Evolutionary conservation across 2,329 filamentous ascomycete species (phyloP).

Genomic region (Aspergillus piperis): DNA sequence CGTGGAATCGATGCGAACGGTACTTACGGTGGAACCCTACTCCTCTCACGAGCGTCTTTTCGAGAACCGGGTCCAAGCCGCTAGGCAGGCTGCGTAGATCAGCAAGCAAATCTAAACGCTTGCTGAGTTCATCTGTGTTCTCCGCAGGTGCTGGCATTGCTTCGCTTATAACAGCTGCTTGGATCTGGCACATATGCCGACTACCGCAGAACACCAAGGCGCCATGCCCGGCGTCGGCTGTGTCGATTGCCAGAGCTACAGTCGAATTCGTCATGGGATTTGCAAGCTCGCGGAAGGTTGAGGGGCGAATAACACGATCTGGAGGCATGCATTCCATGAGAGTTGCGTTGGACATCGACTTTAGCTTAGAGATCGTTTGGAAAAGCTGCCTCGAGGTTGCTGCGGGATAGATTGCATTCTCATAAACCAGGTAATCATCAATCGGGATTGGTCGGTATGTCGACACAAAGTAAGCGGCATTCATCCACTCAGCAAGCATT

Average conservation of each 20-base stretch:
- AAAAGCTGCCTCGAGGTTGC: slow-evolving; percentile 60
- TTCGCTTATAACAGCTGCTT: slow-evolving; percentile 68
- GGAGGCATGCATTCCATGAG: slow-evolving; percentile 38
- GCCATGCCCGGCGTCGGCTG: slow-evolving; percentile 67
- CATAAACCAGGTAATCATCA: slow-evolving; percentile 72
- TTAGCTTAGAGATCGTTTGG: slow-evolving; percentile 58
- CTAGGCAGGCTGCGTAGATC: slow-evolving; percentile 66
- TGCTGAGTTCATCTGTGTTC: slow-evolving; percentile 54
- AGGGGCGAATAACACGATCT: slow-evolving; percentile 54
- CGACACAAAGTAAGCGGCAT: slow-evolving; percentile 71
- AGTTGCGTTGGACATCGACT: slow-evolving; percentile 28
- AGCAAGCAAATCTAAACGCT: slow-evolving; percentile 64
- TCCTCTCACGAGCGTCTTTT: slow-evolving; percentile 64
- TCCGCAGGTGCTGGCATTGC: slow-evolving; percentile 59
- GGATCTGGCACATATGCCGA: slow-evolving; percentile 65
- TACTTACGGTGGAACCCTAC: slow-evolving; percentile 72
- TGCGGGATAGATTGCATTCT: slow-evolving; percentile 66
- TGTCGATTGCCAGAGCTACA: slow-evolving; percentile 69
- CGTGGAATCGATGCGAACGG: background rate
- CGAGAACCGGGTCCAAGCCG: slow-evolving; percentile 66
- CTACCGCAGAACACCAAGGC: slow-evolving; percentile 74
- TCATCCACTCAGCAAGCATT: slow-evolving; percentile 68
- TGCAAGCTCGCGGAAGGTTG: slow-evolving; percentile 61
- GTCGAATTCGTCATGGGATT: slow-evolving; percentile 70
- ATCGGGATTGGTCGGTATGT: slow-evolving; percentile 74